Base-by-base conservation (phyloP, 495 filamentous ascomycete species). In the Echria macrotheca region DNA sequence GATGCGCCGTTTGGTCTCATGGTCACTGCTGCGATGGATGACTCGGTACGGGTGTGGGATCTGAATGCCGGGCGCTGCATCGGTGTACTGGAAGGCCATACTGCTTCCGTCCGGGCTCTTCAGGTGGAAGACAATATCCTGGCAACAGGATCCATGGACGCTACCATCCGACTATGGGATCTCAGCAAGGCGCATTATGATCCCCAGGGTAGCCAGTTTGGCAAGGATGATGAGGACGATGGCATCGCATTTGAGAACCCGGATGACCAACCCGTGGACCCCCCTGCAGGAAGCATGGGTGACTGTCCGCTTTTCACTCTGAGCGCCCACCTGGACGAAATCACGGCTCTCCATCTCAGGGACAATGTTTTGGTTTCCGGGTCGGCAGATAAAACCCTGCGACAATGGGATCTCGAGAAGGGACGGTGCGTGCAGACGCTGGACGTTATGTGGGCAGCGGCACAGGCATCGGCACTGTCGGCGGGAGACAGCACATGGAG, bases 381-480 rank as follows among this genome's bases (percentile, higher is more conserved):
- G 11, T 97, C 93, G 4, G 84, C 94, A 5, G 93, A 98, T 67
- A 98, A 98, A 74, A 98, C 93, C 2, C 69, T 98, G 33, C 81
- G 93, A 37, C 93, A 99, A 68, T 99, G 93, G 93, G 93, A 99
- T 76, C 71, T 99, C 25, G 85, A 87, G 52, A 95, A 89, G 60
- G 93, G 93, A 6, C 85, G 94, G 42, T 97, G 93, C 66, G 88
- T 97, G 24, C 93, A 99, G 68, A 99, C 93, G 1, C 73, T 99
- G 22, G 93, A 99, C 67, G 91, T 99, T n/a, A 82, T 99, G 55
- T 99, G 93, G 93, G 93, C 93, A 4, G 89, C 93, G 1, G 90
- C 93, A 2, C 94, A 97, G 64, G 89, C 89, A 21, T 87, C 84
- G 7, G 80, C 87, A 24, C 73, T 82, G 41, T 69, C 71, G 8